Conservation (phyloP, 202 grass and related monocot genomes). For the Hordeum pubiflorum region DNA sequence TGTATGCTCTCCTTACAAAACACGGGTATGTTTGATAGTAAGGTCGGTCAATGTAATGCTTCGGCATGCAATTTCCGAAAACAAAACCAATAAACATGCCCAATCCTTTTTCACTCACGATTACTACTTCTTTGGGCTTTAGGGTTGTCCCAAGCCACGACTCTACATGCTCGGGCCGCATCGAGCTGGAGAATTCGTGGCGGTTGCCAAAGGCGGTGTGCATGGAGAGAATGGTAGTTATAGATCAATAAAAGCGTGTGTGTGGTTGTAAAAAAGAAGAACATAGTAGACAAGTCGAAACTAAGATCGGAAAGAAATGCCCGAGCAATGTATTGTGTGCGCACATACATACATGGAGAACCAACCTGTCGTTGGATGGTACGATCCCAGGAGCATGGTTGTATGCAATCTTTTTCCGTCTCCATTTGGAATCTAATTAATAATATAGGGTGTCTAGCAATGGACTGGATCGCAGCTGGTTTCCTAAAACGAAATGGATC, state of each 20-base stretch:
- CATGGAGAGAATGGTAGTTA: too few species aligned
- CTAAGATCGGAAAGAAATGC: neutral
- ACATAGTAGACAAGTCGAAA: too few species aligned
- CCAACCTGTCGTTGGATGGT: neutral
- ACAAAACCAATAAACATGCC: neutral
- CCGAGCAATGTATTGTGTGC: too few species aligned
- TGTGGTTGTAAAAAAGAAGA: too few species aligned
- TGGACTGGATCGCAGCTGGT: neutral
- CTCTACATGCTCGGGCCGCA: neutral
- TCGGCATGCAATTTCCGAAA: neutral
- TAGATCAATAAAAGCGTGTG: too few species aligned
- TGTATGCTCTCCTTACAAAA: too few species aligned
- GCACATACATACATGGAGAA: neutral
- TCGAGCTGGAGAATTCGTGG: neutral
- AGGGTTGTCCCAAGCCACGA: neutral
- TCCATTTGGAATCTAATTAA: too few species aligned
- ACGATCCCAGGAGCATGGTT: too few species aligned
- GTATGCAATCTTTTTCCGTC: too few species aligned
- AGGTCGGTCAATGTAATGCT: too few species aligned
- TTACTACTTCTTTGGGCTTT: neutral
- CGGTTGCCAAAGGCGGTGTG: neutral
- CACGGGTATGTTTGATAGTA: too few species aligned
- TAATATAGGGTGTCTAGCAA: neutral
- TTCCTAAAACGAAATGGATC: neutral
- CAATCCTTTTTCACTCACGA: neutral